Percentiles rank a stretch among this genome's conserved stretches.
phyloP scores from a whole-genome alignment of 1,284 basidiomycete genomes.

The Ustilago bromivora region DNA sequence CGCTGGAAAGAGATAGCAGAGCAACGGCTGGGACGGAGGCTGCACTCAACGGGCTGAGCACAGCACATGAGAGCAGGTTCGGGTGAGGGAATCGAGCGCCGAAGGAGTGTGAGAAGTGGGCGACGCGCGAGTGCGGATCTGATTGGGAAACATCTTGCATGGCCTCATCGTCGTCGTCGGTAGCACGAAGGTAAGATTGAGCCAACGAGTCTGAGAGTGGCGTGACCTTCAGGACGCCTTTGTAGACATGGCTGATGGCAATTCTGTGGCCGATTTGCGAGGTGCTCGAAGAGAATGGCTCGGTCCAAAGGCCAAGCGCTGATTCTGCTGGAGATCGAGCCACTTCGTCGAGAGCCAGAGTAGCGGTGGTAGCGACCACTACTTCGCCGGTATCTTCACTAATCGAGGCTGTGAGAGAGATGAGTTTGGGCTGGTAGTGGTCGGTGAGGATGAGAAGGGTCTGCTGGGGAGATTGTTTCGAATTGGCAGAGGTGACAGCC shows the following conservation, averaged over 20 bases:
- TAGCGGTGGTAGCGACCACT: slow-evolving; percentile 25
- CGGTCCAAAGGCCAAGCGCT: slow-evolving; percentile 39
- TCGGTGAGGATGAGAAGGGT: slow-evolving; percentile 58
- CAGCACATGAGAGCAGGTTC: slow-evolving; percentile 46
- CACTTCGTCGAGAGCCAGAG: slow-evolving; percentile 51
- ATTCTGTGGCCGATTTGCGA: slow-evolving; percentile 22
- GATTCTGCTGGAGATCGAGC: slow-evolving; percentile 57
- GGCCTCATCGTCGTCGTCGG: slow-evolving; percentile 21
- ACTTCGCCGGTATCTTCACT: slow-evolving; percentile 15
- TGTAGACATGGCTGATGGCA: slow-evolving; percentile 51
- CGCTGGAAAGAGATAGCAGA: slow-evolving; percentile 61
- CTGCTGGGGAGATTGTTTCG: slow-evolving; percentile 8
- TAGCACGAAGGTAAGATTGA: background rate
- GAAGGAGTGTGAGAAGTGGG: slow-evolving; percentile 32
- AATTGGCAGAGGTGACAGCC: slow-evolving; percentile 16
- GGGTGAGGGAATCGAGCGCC: slow-evolving; percentile 59
- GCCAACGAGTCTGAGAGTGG: slow-evolving; percentile 21
- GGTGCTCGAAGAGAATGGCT: slow-evolving; percentile 15
- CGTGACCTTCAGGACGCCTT: slow-evolving; percentile 49
- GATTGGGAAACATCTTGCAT: slow-evolving; percentile 27
- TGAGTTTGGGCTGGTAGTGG: slow-evolving; percentile 52
- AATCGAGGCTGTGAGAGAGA: slow-evolving; percentile 27
- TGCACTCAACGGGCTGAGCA: slow-evolving; percentile 36
- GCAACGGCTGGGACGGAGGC: slow-evolving; percentile 43
- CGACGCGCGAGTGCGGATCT: background rate